A percentile compares a stretch with the other conserved stretches of the same genome.
Evolutionary conservation across 768 basidiomycete genomes (phyloP).

Genomic region (Rhodotorula kratochvilovae): DNA sequence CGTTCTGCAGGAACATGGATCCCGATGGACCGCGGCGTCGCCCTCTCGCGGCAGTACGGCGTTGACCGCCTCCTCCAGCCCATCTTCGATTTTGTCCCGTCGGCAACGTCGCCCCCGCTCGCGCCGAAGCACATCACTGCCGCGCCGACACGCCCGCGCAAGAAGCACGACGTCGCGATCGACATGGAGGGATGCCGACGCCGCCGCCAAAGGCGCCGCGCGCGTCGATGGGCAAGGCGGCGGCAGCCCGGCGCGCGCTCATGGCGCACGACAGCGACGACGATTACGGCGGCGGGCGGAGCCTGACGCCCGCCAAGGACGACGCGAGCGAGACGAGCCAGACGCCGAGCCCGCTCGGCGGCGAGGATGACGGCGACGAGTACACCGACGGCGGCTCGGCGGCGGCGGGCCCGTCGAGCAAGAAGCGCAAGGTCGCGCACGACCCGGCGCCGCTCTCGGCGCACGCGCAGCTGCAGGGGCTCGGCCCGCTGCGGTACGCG

Average conservation of each 20-base stretch:
- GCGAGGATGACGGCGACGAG: slow-evolving; percentile 15
- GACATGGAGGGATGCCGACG: slow-evolving; percentile 24
- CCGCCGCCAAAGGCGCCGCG: slow-evolving; percentile 3
- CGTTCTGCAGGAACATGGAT: slow-evolving; percentile 84
- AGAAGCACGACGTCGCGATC: slow-evolving; percentile 35
- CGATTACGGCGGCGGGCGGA: slow-evolving; percentile 55
- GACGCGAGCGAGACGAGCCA: slow-evolving; percentile 80
- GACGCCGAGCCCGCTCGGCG: slow-evolving; percentile 76
- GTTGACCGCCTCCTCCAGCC: slow-evolving; percentile 80
- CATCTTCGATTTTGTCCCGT: slow-evolving; percentile 88
- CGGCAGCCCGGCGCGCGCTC: slow-evolving; percentile 11
- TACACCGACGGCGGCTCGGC: neutral
- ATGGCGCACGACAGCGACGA: slow-evolving; percentile 9
- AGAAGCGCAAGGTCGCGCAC: slow-evolving; percentile 28
- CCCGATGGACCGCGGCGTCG: slow-evolving; percentile 82
- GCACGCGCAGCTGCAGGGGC: slow-evolving; percentile 36
- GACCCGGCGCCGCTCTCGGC: slow-evolving; percentile 14
- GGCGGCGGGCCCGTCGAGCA: slow-evolving; percentile 5
- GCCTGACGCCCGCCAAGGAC: slow-evolving; percentile 84
- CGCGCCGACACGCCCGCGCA: slow-evolving; percentile 50
- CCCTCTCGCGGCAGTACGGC: slow-evolving; percentile 84
- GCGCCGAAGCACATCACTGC: slow-evolving; percentile 94
- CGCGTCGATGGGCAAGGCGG: slow-evolving; percentile 13
- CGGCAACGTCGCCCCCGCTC: slow-evolving; percentile 77
- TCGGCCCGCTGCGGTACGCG: slow-evolving; percentile 59